phyloP scores from a whole-genome alignment of 768 basidiomycete species.

The Collybiopsis confluens region DNA sequence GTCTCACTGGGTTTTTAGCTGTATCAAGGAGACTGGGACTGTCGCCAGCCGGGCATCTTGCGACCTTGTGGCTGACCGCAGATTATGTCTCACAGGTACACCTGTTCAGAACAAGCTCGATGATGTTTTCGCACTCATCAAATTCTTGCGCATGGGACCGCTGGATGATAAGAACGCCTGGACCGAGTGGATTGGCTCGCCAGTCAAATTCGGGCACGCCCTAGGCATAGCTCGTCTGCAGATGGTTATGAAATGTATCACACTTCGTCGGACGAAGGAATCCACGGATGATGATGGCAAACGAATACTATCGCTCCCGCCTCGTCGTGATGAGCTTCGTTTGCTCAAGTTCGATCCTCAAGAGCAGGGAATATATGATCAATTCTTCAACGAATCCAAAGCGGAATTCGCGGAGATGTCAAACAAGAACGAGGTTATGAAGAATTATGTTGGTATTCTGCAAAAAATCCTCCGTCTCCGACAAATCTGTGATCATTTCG shows the following conservation, averaged over 20 bases:
- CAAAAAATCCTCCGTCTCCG: constrained; percentile 95
- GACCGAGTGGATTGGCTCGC: constrained; percentile 90
- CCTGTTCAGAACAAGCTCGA: constrained; percentile 99
- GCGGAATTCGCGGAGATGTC: constrained; percentile 87
- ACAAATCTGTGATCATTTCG: constrained; percentile 96
- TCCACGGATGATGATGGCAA: constrained; percentile 76
- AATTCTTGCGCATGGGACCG: constrained; percentile 88
- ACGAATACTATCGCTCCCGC: constrained; percentile 82
- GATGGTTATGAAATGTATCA: constrained; percentile 95
- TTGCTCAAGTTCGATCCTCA: constrained; percentile 78
- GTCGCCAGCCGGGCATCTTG: constrained; percentile 95
- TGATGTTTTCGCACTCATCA: constrained; percentile 95
- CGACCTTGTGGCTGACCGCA: constrained; percentile 89
- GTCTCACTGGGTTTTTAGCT: constrained; percentile 42
- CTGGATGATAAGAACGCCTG: constrained; percentile 91
- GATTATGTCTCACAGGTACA: constrained; percentile 94
- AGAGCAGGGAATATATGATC: constrained; percentile 84
- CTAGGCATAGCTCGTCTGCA: constrained; percentile 91
- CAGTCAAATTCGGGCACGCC: constrained; percentile 87
- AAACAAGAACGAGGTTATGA: constrained; percentile 90
- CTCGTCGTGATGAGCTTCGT: constrained; percentile 84
- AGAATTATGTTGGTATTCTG: constrained; percentile 96
- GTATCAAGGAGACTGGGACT: constrained; percentile 93
- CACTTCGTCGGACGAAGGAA: constrained; percentile 95
- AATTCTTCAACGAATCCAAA: constrained; percentile 86